Conservation (phyloP, 116 monocot species). For the Dioscorea cayenensis region DNA sequence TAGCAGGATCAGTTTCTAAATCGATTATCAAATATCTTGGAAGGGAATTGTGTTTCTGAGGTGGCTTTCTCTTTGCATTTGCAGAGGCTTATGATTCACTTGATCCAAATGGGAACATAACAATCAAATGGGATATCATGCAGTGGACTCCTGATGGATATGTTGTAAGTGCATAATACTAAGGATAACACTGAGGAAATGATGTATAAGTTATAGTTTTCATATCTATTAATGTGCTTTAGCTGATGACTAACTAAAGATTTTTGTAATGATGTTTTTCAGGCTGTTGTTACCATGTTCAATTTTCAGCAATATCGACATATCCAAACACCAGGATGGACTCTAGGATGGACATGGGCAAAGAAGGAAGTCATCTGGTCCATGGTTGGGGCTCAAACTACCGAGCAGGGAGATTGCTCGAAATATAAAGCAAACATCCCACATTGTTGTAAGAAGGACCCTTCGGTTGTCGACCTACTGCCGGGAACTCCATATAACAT, state of each 20-base stretch:
- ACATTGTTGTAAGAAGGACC: slow-evolving; percentile 70
- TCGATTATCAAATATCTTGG: no score
- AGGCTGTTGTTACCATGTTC: slow-evolving; percentile 81
- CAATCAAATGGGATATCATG: slow-evolving; percentile 94
- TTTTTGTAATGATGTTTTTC: background rate
- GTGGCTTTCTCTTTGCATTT: slow-evolving; percentile 7
- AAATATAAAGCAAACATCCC: slow-evolving; percentile 59
- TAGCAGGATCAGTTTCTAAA: no score
- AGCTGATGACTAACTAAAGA: background rate
- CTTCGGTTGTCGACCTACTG: slow-evolving; percentile 53
- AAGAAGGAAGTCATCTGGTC: slow-evolving; percentile 84
- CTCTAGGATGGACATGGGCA: slow-evolving; percentile 73
- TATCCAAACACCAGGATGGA: slow-evolving; percentile 81
- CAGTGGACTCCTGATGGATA: slow-evolving; percentile 94
- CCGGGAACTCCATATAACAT: slow-evolving; percentile 85
- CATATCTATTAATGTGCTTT: background rate
- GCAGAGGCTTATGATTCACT: slow-evolving; percentile 90
- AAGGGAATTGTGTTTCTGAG: background rate
- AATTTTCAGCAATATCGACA: slow-evolving; percentile 85
- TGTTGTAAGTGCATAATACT: slow-evolving; percentile 53
- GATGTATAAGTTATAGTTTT: background rate
- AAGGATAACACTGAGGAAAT: background rate
- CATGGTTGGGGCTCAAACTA: slow-evolving; percentile 73
- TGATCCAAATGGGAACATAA: slow-evolving; percentile 89
- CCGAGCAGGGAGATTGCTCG: slow-evolving; percentile 82